These are phyloP conservation scores for Vigna angularis DNA, from an alignment of 306 rosid species.

Conservation along the genomic window DNA sequence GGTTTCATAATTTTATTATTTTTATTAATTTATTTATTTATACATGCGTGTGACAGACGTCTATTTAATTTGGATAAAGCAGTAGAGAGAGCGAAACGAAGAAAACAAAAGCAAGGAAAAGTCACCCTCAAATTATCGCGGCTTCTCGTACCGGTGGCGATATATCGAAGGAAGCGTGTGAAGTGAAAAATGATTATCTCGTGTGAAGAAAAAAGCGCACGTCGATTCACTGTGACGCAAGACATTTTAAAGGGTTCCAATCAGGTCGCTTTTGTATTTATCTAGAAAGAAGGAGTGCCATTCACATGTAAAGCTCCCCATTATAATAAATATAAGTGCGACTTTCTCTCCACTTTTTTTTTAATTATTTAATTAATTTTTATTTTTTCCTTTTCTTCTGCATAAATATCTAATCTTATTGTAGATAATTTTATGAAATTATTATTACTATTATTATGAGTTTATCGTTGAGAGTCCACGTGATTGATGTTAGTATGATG, in stretches of 20 bases:
- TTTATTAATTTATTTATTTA: not conserved
- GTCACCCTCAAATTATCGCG: slow-evolving; percentile 33
- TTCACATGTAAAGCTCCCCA: slow-evolving; percentile 53
- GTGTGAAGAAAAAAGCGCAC: slow-evolving; percentile 52
- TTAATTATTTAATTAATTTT: too few species aligned
- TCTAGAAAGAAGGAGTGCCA: slow-evolving; percentile 41
- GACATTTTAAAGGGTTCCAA: slow-evolving; percentile 76
- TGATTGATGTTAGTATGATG: slow-evolving; percentile 28
- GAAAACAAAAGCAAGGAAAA: slow-evolving; percentile 17
- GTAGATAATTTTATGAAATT: not conserved
- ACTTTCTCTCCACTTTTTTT: slow-evolving; percentile 2
- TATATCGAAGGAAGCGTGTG: not conserved
- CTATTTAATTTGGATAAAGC: slow-evolving; percentile 55
- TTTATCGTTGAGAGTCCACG: slow-evolving; percentile 16
- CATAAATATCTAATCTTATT: not conserved
- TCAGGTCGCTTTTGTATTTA: slow-evolving; percentile 70
- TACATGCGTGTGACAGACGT: slow-evolving; percentile 68
- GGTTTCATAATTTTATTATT: not conserved
- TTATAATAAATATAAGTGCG: slow-evolving; percentile 38
- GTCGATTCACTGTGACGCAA: slow-evolving; percentile 73
- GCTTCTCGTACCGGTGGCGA: not conserved
- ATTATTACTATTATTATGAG: not conserved
- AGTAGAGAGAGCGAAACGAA: slow-evolving; percentile 4
- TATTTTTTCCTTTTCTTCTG: not conserved
- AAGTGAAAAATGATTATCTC: not conserved